Percentiles rank a stretch among this genome's conserved stretches.
These are phyloP conservation scores for Rheum nobile DNA, from an alignment of 148 eudicot species.

Conservation along the genomic window DNA sequence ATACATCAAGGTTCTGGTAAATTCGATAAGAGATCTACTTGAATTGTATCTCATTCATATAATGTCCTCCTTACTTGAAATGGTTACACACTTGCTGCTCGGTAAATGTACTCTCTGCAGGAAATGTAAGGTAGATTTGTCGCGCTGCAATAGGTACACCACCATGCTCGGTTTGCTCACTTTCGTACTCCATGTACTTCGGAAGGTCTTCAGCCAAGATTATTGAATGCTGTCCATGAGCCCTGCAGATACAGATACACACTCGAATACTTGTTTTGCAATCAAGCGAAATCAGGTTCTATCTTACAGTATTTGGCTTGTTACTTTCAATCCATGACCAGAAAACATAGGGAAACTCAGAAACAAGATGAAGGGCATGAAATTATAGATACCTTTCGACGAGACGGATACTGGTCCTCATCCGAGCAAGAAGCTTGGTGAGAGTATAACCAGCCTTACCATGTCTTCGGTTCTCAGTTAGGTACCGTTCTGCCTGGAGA, in stretches of 20 bases:
- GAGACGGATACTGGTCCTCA: slow-evolving; percentile 27
- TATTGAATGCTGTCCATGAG: slow-evolving; percentile 52
- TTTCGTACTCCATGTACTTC: slow-evolving; percentile 24
- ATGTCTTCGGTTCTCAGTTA: too few relatives aligned
- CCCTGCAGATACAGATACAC: slow-evolving; percentile 17
- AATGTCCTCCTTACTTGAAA: slow-evolving; percentile 28
- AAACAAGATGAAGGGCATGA: neutral
- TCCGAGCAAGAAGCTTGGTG: slow-evolving; percentile 46
- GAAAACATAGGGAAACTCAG: neutral
- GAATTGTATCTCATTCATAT: neutral
- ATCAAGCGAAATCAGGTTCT: too few relatives aligned
- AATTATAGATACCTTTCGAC: slow-evolving; percentile 31
- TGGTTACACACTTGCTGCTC: slow-evolving; percentile 51
- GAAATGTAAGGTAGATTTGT: slow-evolving; percentile 58
- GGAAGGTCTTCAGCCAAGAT: slow-evolving; percentile 48
- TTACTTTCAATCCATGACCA: too few relatives aligned
- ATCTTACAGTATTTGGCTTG: too few relatives aligned
- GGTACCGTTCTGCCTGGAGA: slow-evolving; percentile 51
- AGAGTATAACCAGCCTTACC: slow-evolving; percentile 58
- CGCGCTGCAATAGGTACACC: slow-evolving; percentile 33
- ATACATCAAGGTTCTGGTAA: neutral
- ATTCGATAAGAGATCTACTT: neutral
- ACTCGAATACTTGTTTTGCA: neutral
- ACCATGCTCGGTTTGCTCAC: slow-evolving; percentile 41
- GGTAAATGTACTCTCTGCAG: slow-evolving; percentile 48